Conservation (phyloP, 495 filamentous ascomycete species). For the Penicillium paxilli region DNA sequence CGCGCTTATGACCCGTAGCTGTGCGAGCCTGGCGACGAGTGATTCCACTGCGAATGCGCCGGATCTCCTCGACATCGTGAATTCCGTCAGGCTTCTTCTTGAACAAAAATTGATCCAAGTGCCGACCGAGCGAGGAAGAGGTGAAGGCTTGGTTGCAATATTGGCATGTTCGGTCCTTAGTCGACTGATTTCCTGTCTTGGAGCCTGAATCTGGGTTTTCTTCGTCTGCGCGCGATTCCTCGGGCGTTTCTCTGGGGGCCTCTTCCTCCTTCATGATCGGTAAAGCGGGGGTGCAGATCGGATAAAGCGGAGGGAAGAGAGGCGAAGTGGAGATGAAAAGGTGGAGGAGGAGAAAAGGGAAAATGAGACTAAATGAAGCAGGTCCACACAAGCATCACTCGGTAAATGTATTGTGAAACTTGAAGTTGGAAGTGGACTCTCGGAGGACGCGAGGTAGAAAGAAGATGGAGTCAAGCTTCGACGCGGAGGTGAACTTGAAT, state of each 20-base stretch:
- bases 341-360: background rate
- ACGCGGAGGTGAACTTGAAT: slow-evolving; percentile 5
- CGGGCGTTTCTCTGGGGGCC: slow-evolving; percentile 40
- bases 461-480: slow-evolving; percentile 14
- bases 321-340: background rate
- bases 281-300: background rate
- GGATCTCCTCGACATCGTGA: slow-evolving; percentile 85
- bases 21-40: slow-evolving; percentile 76
- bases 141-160: slow-evolving; percentile 86
- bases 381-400: background rate
- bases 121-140: slow-evolving; percentile 87
- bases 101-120: slow-evolving; percentile 87
- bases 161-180: slow-evolving; percentile 80
- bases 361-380: background rate
- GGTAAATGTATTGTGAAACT: background rate
- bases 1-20: slow-evolving; percentile 56
- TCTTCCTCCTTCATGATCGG: slow-evolving; percentile 25
- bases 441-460: background rate
- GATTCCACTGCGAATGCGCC: slow-evolving; percentile 75
- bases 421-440: background rate
- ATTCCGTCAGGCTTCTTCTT: slow-evolving; percentile 86
- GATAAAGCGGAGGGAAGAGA: background rate
- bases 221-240: slow-evolving; percentile 50
- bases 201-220: slow-evolving; percentile 31
- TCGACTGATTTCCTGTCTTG: slow-evolving; percentile 37